Conservation (phyloP, 148 eudicot species). For the Fallopia convolvulus region DNA sequence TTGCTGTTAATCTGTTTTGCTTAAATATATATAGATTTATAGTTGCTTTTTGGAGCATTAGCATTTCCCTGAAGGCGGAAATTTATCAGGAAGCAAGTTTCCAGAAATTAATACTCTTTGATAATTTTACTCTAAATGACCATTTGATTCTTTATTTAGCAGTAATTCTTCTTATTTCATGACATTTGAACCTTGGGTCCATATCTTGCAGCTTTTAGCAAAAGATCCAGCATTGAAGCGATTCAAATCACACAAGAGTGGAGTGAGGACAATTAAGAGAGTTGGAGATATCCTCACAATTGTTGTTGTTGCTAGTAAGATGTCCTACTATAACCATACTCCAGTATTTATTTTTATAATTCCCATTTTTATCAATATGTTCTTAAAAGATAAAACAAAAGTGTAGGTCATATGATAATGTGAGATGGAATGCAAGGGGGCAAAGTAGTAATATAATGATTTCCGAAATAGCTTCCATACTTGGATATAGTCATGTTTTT, state of each 20-base stretch:
- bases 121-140: neutral
- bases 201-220: conserved; percentile 64
- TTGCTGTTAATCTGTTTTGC: neutral
- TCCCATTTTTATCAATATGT: neutral
- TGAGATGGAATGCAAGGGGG: neutral
- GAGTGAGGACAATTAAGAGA: conserved; percentile 52
- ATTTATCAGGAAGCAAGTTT: neutral
- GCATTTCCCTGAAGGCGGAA: neutral
- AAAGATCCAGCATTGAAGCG: conserved; percentile 64
- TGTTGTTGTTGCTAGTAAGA: conserved; percentile 77
- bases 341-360: neutral
- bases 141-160: neutral
- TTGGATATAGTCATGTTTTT: neutral
- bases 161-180: neutral
- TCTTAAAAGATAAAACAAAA: neutral
- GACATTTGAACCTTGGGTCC: neutral
- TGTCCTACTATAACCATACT: neutral
- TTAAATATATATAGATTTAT: neutral
- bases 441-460: neutral
- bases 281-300: conserved; percentile 75
- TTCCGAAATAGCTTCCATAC: neutral
- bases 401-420: neutral
- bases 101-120: neutral
- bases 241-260: conserved; percentile 68
- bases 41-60: neutral